Base-by-base conservation (phyloP, 2,329 filamentous ascomycete genomes). In the Penicillium concentricum region DNA sequence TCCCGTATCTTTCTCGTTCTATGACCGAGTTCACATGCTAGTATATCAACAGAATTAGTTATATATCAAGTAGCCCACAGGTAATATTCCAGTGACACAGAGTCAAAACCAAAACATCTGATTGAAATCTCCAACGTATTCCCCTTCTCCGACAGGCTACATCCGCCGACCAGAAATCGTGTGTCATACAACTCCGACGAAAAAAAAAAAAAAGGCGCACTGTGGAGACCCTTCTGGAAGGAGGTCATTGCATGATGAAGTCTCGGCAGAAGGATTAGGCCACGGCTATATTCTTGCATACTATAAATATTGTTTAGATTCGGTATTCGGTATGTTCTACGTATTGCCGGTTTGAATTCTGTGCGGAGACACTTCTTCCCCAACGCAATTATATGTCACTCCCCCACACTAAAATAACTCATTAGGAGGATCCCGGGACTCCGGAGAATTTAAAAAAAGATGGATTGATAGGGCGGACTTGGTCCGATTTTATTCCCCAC, bases 151-250 rank as follows among this genome's bases (percentile, higher is more conserved):
- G 61, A 62, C 58, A 61, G 61, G 61, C 54, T 43, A 48, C 30
- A n/a, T 12, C 22, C 62, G 62, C 57, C 61, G 61, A 51, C 35
- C 6, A 22, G 18, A 53, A 57, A 50, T 24, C 45, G 57, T 65
- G 63, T 66, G 63, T 65, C 63, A 66, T 66, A 57, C 55, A 53
- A 51, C 48, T 53, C 60, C 61, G 60, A 59, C 20, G 39, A 34
- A 61, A 66, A 32, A 66, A 66, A 65, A 34, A 61, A 66, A 32
- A 66, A 66, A 65, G 59, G 59, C 62, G 62, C 62, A 66, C 22
- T 53, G 62, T 65, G 64, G 62, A 56, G 54, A 51, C 62, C 15
- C 5, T 34, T 51, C 12, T 61, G 53, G 59, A 59, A 63, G 18
- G 34, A 22, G 9, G 4, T 32, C n/a, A 50, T 54, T 43, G 22